Evolutionary conservation across 148 eudicot genomes (phyloP), one percentile per base, ranked within the genome.

Genomic region (Vaccinium corymbosum): DNA sequence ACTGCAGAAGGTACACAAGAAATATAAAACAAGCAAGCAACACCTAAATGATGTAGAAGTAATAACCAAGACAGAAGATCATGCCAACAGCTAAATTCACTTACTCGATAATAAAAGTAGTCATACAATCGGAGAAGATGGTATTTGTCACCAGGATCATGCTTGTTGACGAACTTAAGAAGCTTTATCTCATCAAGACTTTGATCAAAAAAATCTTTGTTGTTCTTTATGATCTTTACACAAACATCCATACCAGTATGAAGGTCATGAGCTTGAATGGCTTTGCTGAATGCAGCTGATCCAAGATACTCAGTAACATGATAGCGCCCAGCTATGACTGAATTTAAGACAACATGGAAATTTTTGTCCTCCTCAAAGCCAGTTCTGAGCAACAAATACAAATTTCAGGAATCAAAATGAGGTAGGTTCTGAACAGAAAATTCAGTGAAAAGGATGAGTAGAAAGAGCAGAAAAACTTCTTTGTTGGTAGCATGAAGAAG

Each of bases 221-320:
- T 97, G 86, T 97, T 97, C 89, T 97, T 97, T 84, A 97, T 97
- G 85, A 97, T 93, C 90, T 97, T 97, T 84, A 97, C 94, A 86
- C 99, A 97, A 32, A 97, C 99, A 91, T 97, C 99, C 99, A 97
- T 94, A 88, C 99, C 98, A 42, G 97, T 93, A 87, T 97, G 99
- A 82, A 97, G 91, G 84, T 97, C 99, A 87, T 94, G 99, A 38
- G 99, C 99, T 90, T 97, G 99, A 86, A 97, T 93, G 89, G 99
- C 99, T 92, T 97, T 94, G 88, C 99, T 97, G 88, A 97, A 97
- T 64, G 99, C 99, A 85, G 99, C 99, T 72, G 99, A 97, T 84
- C 99, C 99, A 82, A 97, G 98, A 92, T 94, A 97, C 88, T 94
- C 99, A 64, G 99, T 94, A 80, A 97, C 98, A 88, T 97, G 99